These are phyloP conservation scores for Zygnema cylindricum DNA, from an alignment of 139 green algal genomes.

Conservation along the genomic window DNA sequence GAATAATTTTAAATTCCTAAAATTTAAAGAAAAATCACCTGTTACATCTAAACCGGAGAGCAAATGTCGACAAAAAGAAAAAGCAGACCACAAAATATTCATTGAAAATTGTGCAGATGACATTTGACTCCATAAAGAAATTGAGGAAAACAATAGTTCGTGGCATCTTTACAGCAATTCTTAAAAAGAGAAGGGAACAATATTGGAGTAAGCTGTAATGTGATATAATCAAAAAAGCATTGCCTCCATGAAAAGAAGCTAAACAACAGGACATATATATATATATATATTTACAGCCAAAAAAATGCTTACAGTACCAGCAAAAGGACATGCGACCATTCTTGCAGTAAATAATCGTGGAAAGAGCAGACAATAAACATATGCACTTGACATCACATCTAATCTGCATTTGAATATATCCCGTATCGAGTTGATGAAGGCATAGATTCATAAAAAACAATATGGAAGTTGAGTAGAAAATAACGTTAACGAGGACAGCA, in stretches of 20 bases:
- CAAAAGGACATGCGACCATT: background rate
- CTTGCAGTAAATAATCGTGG: background rate
- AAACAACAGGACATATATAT: background rate
- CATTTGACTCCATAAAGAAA: too few species aligned
- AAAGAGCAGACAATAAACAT: background rate
- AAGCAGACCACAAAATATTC: too few species aligned
- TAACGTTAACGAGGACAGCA: background rate
- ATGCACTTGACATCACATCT: slow-evolving; percentile 6
- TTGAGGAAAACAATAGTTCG: background rate
- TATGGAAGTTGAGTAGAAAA: background rate
- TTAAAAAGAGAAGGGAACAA: background rate
- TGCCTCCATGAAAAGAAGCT: background rate
- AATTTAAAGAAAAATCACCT: too few species aligned
- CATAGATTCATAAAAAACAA: background rate
- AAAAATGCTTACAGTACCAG: background rate
- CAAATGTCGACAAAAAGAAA: too few species aligned
- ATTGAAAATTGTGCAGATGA: too few species aligned
- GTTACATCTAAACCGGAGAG: too few species aligned
- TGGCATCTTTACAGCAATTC: background rate
- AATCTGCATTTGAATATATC: background rate
- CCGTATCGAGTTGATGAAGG: background rate
- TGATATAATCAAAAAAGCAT: background rate
- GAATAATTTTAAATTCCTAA: too few species aligned
- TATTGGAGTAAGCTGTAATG: background rate
- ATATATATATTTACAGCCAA: background rate